A percentile compares a stretch with the other conserved stretches of the same genome.
These are phyloP conservation scores for Clarireedia hainanense DNA, from an alignment of 2,329 filamentous ascomycete genomes.

Conservation along the genomic window DNA sequence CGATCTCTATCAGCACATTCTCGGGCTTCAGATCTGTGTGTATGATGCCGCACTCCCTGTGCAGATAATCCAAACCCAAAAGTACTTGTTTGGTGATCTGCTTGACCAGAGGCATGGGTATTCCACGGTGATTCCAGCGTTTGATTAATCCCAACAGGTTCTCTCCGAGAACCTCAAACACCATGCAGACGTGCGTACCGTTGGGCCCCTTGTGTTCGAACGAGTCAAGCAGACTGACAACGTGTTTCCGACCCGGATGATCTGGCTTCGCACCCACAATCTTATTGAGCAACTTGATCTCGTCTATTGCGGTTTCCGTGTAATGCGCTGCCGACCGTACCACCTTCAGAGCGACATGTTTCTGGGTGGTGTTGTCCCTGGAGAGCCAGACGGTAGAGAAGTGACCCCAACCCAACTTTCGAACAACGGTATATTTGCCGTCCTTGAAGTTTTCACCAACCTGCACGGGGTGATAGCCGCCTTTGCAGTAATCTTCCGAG, in stretches of 20 bases:
- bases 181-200: constrained; percentile 96
- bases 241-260: constrained; percentile 89
- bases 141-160: constrained; percentile 94
- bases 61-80: constrained; percentile 89
- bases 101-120: constrained; percentile 93
- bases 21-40: constrained; percentile 97
- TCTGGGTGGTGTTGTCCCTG: constrained; percentile 76
- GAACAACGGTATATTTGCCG: constrained; percentile 89
- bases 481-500: constrained; percentile 98
- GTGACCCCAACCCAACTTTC: constrained; percentile 96
- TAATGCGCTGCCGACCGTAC: constrained; percentile 97
- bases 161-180: constrained; percentile 95
- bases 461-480: constrained; percentile 90
- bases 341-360: constrained; percentile 96
- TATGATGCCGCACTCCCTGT: constrained; percentile 97
- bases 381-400: constrained; percentile 94
- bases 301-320: constrained; percentile 96
- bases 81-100: constrained; percentile 98
- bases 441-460: constrained; percentile 98
- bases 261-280: constrained; percentile 93
- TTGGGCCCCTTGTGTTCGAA: constrained; percentile 98
- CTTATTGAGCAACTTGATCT: constrained; percentile 96
- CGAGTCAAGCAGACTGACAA: constrained; percentile 90
- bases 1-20: constrained; percentile 97
- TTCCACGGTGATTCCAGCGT: constrained; percentile 95